A percentile compares a stretch with the other conserved stretches of the same genome.
Evolutionary conservation across 441 rosid species (phyloP).

Genomic region (Jatropha podagrica): DNA sequence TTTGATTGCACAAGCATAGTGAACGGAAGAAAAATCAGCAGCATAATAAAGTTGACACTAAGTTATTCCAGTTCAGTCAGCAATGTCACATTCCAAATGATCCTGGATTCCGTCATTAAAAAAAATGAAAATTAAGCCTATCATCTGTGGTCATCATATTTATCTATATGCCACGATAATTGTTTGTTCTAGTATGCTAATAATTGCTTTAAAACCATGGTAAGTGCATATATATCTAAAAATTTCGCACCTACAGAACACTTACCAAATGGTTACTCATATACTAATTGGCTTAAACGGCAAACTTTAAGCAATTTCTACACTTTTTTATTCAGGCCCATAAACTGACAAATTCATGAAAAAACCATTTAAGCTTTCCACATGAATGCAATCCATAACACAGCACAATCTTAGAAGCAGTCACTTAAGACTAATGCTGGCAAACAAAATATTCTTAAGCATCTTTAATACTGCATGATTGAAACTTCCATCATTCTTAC

Average conservation of each 20-base stretch:
- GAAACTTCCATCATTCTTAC: slow-evolving; percentile 30
- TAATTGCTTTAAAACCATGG: neutral
- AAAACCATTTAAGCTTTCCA: neutral
- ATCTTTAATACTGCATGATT: neutral
- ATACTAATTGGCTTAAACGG: too few relatives aligned
- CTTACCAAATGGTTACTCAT: too few relatives aligned
- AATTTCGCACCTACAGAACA: neutral
- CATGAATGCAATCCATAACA: neutral
- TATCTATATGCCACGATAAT: neutral
- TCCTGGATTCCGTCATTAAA: neutral
- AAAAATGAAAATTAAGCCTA: neutral
- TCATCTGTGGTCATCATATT: neutral
- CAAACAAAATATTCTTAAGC: neutral
- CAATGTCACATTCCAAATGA: neutral
- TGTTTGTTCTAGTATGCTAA: neutral
- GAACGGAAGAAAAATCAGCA: neutral
- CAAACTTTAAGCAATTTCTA: too few relatives aligned
- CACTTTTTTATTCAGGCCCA: neutral
- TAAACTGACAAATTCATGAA: neutral
- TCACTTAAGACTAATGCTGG: neutral
- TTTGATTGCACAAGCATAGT: neutral
- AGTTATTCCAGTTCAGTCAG: neutral
- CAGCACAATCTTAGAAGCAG: neutral
- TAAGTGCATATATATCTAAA: neutral
- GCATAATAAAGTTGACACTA: neutral